phyloP scores from a whole-genome alignment of 805 yeast genomes.

The Candida ponderosae region DNA sequence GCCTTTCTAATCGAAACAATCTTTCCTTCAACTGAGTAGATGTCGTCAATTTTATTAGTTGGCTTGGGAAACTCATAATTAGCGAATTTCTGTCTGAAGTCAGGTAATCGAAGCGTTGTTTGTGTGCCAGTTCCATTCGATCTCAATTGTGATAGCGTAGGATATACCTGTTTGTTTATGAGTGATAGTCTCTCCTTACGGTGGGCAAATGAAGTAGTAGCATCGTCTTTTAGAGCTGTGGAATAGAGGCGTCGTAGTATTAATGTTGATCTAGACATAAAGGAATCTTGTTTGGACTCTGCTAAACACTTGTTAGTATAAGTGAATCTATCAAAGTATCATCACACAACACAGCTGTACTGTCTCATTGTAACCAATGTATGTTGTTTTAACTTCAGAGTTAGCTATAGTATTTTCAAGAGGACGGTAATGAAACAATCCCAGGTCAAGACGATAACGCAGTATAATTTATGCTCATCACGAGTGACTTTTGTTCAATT shows the following conservation, averaged over 20 bases:
- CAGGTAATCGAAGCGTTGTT: slow-evolving; percentile 25
- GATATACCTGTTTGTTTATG: slow-evolving; percentile 15
- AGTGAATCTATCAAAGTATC: too few relatives aligned
- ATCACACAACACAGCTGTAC: too few relatives aligned
- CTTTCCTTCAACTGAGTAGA: slow-evolving; percentile 40
- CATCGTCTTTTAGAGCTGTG: slow-evolving; percentile 11
- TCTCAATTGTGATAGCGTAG: slow-evolving; percentile 13
- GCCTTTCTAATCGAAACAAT: slow-evolving; percentile 50
- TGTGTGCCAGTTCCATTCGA: not conserved
- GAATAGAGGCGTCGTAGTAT: slow-evolving; percentile 7
- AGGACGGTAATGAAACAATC: slow-evolving; percentile 23
- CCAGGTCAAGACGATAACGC: slow-evolving; percentile 26
- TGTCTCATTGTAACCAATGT: not conserved
- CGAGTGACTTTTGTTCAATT: not conserved
- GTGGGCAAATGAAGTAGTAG: slow-evolving; percentile 14
- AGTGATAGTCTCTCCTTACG: slow-evolving; percentile 12
- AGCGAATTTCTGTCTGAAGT: slow-evolving; percentile 26
- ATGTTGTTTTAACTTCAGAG: not conserved
- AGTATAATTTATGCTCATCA: slow-evolving; percentile 20
- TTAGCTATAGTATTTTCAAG: slow-evolving; percentile 16
- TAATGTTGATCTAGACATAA: not conserved
- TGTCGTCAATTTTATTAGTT: slow-evolving; percentile 14
- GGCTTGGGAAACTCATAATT: slow-evolving; percentile 15
- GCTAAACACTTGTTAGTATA: too few relatives aligned
- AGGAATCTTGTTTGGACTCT: too few relatives aligned